Percentiles rank a stretch among this genome's conserved stretches.
phyloP scores from a whole-genome alignment of 805 yeast genomes.

The Metschnikowia arizonensis region DNA sequence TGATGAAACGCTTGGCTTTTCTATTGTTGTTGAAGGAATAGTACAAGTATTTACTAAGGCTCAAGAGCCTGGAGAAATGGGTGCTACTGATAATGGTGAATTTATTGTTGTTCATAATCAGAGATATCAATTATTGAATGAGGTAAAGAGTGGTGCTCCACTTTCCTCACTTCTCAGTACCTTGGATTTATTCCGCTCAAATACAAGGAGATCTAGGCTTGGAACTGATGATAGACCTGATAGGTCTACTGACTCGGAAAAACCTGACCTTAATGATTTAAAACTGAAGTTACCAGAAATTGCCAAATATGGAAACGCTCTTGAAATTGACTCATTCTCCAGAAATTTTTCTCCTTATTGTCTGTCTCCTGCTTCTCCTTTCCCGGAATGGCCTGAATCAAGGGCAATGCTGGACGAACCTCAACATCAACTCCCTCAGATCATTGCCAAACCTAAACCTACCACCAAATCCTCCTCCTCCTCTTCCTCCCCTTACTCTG shows the following conservation, averaged over 20 bases:
- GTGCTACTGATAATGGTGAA: slow-evolving; percentile 32
- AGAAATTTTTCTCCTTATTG: not conserved
- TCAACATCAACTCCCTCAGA: slow-evolving; percentile 23
- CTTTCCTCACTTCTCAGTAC: slow-evolving; percentile 79
- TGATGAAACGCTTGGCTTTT: slow-evolving; percentile 76
- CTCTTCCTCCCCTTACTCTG: too few species aligned
- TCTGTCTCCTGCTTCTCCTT: not conserved
- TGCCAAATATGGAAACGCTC: not conserved
- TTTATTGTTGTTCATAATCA: slow-evolving; percentile 50
- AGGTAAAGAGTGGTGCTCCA: slow-evolving; percentile 78
- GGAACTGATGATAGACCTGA: too few species aligned
- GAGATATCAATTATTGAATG: slow-evolving; percentile 70
- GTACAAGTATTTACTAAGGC: slow-evolving; percentile 71
- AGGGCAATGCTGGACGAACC: slow-evolving; percentile 1
- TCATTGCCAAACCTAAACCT: slow-evolving; percentile 68
- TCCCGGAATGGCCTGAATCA: not conserved
- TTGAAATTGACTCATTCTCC: not conserved
- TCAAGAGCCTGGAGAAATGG: slow-evolving; percentile 14
- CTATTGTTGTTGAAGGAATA: slow-evolving; percentile 89
- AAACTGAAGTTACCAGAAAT: not conserved
- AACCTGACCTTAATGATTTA: too few species aligned
- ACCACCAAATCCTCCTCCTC: slow-evolving; percentile 9
- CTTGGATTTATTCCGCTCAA: slow-evolving; percentile 57
- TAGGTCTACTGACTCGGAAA: too few species aligned
- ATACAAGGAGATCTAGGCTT: too few species aligned